A percentile compares a stretch with the other conserved stretches of the same genome.
Evolutionary conservation across 148 eudicot genomes (phyloP).

Genomic region (Simmondsia chinensis): DNA sequence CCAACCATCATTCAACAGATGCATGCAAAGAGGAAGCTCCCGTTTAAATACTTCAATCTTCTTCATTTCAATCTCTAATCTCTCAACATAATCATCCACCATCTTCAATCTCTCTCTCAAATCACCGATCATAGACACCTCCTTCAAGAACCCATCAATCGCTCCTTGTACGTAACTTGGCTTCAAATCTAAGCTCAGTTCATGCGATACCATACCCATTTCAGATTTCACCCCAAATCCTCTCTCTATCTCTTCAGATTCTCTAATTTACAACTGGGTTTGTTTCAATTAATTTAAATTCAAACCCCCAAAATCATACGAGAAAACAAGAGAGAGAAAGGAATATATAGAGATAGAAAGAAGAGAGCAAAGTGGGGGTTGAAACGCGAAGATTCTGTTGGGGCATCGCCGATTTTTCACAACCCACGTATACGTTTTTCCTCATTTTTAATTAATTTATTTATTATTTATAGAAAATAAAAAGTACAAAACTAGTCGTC

Average conservation of each 20-base stretch:
- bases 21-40: conserved; percentile 64
- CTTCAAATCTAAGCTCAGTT: conserved; percentile 35
- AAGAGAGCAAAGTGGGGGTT: neutral
- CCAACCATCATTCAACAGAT: conserved; percentile 62
- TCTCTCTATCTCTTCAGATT: neutral
- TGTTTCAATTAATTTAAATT: no score
- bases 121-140: conserved; percentile 27
- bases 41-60: conserved; percentile 62
- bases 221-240: neutral
- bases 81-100: conserved; percentile 33
- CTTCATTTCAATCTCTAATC: conserved; percentile 45
- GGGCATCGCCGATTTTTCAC: conserved; percentile 50
- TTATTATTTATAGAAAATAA: no score
- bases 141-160: conserved; percentile 22
- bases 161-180: conserved; percentile 28
- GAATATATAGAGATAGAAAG: conserved; percentile 6
- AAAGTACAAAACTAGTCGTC: no score
- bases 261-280: no score
- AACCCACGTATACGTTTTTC: conserved; percentile 1
- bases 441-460: neutral
- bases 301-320: no score
- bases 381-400: conserved; percentile 43
- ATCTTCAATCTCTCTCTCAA: conserved; percentile 22
- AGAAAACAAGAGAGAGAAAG: conserved; percentile 5
- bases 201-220: conserved; percentile 41